A percentile compares a stretch with the other conserved stretches of the same genome.
Conservation (phyloP, 2,329 filamentous ascomycete species). For the Macroventuria anomochaeta region DNA sequence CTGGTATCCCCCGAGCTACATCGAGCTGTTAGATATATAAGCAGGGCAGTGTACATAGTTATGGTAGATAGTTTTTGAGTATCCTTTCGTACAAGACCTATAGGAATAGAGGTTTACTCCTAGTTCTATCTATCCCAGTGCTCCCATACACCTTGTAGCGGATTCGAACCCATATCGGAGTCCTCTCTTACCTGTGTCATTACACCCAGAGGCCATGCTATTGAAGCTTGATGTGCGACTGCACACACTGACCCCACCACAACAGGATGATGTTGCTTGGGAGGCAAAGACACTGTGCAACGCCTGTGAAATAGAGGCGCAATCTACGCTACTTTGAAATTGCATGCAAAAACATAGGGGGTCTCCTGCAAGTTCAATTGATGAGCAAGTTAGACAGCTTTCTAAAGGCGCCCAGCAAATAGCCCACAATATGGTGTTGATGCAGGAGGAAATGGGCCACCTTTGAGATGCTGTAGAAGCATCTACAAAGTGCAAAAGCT, state of each 20-base stretch:
- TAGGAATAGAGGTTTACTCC: too few species aligned
- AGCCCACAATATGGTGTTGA: constrained; percentile 15
- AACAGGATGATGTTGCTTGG: not conserved
- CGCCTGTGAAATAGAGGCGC: not conserved
- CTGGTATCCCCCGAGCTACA: too few species aligned
- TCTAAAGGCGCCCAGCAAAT: constrained; percentile 17
- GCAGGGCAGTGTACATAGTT: too few species aligned
- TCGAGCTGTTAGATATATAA: too few species aligned
- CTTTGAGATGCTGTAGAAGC: not conserved
- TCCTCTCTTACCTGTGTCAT: too few species aligned
- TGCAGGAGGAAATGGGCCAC: constrained; percentile 5
- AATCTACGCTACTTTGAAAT: not conserved
- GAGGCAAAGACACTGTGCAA: not conserved
- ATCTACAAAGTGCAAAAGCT: not conserved
- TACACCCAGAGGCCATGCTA: not conserved
- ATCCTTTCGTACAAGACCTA: too few species aligned
- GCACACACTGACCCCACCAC: not conserved
- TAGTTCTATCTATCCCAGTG: too few species aligned
- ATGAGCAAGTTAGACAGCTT: constrained; percentile 11
- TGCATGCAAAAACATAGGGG: not conserved
- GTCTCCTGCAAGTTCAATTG: not conserved
- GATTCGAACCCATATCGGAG: too few species aligned
- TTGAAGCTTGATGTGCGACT: not conserved
- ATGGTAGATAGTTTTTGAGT: too few species aligned
- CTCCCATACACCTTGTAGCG: too few species aligned